A percentile compares a stretch with the other conserved stretches of the same genome.
These are phyloP conservation scores for Wickerhamiella nectarea DNA, from an alignment of 805 yeast species.

Conservation along the genomic window DNA sequence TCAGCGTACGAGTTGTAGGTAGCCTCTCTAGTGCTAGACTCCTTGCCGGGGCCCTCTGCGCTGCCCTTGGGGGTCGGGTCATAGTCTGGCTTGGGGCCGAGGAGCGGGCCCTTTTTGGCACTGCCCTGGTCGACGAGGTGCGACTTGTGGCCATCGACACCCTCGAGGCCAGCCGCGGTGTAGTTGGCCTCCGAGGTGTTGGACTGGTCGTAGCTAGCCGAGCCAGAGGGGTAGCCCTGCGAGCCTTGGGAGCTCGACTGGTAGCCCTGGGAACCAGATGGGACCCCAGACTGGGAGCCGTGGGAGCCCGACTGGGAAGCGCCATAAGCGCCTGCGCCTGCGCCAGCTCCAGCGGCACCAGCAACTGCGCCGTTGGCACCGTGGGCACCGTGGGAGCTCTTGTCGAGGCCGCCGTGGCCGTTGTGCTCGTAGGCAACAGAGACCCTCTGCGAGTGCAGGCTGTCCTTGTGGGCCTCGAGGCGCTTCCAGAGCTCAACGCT, in stretches of 20 bases:
- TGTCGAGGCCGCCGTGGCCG: neutral
- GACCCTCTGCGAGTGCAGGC: neutral
- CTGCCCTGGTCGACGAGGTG: slow-evolving; percentile 18
- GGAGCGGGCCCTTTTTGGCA: slow-evolving; percentile 19
- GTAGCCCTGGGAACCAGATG: too few species aligned
- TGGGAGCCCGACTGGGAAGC: slow-evolving; percentile 2
- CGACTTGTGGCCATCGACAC: too few species aligned
- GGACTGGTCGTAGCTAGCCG: neutral
- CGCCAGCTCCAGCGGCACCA: slow-evolving; percentile 17
- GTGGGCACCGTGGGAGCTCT: neutral
- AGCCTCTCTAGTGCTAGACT: neutral
- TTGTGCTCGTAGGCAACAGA: slow-evolving; percentile 3
- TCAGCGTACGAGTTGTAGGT: neutral
- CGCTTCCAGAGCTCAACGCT: slow-evolving; percentile 67
- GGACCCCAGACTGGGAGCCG: neutral
- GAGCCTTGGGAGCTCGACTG: neutral
- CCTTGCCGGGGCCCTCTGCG: slow-evolving; percentile 6
- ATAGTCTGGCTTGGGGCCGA: slow-evolving; percentile 11
- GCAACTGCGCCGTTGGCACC: slow-evolving; percentile 6
- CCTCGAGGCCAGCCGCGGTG: neutral
- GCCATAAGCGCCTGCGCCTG: slow-evolving; percentile 10
- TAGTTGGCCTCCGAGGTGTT: neutral
- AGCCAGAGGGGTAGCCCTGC: neutral
- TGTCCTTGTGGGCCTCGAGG: slow-evolving; percentile 32
- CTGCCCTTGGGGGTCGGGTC: slow-evolving; percentile 3